Evolutionary conservation across 2,329 filamentous ascomycete genomes (phyloP), one percentile per base, ranked within the genome.

Genomic region (Cladophialophora bantiana): DNA sequence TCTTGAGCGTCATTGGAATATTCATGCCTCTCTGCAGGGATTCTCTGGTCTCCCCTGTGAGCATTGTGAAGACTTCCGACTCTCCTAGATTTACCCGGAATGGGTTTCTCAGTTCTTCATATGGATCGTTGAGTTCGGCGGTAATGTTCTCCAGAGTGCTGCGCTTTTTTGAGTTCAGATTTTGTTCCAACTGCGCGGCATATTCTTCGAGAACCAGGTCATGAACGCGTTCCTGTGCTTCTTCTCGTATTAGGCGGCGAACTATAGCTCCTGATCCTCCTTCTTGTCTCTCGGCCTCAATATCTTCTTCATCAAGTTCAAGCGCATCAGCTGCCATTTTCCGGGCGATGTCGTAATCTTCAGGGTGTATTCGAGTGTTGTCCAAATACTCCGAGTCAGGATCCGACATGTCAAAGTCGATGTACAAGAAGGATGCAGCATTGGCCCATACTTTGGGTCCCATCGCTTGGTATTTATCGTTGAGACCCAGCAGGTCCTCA

Each of bases 271-370:
- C 93, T 0, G 91, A 85, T 0, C 95, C 95, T 70, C 93, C 92
- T 75, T 97, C 93, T 71, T 96, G 92, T 4, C 90, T 91, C 80
- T 98, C 94, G 1, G 91, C 93, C 79, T 97, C 96, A 76, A 99
- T 93, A 74, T 99, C 95, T 81, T 99, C 95, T 80, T 99, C 95
- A 73, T 99, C 95, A 72, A 99, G 85, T 77, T 97, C 94, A 56
- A 99, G 84, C 15, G 95, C 95, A 83, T 99, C 95, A 3, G 95
- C 95, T 20, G 95, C 95, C 90, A 99, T 98, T 81, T 99, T 99
- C 73, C 94, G 92, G 57, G 93, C 95, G 68, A 99, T 89, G 73
- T 99, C 95, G 78, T 99, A 99, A 77, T 99, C 95, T 82, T 99
- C 95, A 1, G 95, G 95, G 75, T 99, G 95, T 18, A 99, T 93